phyloP scores from a whole-genome alignment of 257 asterid genomes.

The Schizonepeta tenuifolia region DNA sequence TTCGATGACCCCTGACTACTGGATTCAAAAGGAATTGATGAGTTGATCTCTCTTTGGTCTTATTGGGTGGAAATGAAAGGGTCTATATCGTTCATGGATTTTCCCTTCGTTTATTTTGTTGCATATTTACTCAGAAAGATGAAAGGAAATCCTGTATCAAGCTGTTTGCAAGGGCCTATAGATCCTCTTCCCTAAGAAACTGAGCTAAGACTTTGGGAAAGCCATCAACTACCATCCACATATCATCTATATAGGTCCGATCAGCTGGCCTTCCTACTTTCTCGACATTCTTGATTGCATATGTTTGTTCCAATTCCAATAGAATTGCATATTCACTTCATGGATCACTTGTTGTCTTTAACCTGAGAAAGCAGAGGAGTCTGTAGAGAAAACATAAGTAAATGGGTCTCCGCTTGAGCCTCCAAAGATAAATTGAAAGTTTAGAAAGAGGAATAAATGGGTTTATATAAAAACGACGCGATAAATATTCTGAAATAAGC shows the following conservation, averaged over 20 bases:
- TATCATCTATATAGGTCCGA: neutral
- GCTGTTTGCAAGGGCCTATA: conserved; percentile 16
- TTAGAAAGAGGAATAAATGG: too few species aligned
- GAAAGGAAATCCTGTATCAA: neutral
- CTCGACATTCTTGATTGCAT: neutral
- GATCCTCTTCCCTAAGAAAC: conserved; percentile 6
- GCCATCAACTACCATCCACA: conserved; percentile 1
- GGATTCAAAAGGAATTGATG: neutral
- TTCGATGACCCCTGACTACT: neutral
- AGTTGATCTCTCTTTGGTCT: conserved; percentile 2
- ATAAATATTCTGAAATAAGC: too few species aligned
- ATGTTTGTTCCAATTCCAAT: neutral
- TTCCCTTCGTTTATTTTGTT: neutral
- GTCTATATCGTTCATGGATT: neutral
- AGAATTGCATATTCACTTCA: too few species aligned
- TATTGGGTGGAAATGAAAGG: neutral
- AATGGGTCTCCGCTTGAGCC: too few species aligned
- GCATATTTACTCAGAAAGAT: neutral
- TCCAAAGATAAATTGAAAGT: too few species aligned
- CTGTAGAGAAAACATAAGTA: neutral
- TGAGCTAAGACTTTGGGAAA: neutral
- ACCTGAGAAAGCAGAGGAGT: conserved; percentile 21
- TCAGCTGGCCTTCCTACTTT: neutral
- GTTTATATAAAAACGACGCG: too few species aligned
- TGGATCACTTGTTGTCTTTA: too few species aligned